Evolutionary conservation across 371 early-diverging fungal species (phyloP).

Genomic region (Mortierella sp.): DNA sequence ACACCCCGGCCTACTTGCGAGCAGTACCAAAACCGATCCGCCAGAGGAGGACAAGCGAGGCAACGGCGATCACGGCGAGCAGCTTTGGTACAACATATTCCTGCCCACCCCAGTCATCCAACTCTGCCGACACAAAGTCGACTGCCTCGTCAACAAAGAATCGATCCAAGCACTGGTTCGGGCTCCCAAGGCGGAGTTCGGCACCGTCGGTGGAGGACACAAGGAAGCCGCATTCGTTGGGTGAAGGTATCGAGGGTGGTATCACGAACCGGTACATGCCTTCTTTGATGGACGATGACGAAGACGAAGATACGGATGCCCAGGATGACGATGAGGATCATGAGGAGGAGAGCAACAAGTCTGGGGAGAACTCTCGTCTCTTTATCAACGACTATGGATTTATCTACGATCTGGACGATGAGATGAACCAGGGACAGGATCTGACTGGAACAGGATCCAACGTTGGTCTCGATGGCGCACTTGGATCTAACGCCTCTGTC

Average conservation of each 20-base stretch:
- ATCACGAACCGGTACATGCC: slow-evolving; percentile 20
- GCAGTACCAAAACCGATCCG: slow-evolving; percentile 7
- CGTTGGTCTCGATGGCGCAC: slow-evolving; percentile 27
- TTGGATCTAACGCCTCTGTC: slow-evolving; percentile 24
- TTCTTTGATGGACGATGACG: slow-evolving; percentile 22
- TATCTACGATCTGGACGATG: slow-evolving; percentile 59
- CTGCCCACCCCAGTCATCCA: slow-evolving; percentile 1
- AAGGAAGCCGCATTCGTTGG: slow-evolving; percentile 41
- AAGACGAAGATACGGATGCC: slow-evolving; percentile 27
- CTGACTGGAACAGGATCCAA: slow-evolving; percentile 47
- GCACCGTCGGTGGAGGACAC: slow-evolving; percentile 24
- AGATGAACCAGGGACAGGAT: slow-evolving; percentile 53
- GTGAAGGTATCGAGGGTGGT: slow-evolving; percentile 48
- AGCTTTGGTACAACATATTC: slow-evolving; percentile 20
- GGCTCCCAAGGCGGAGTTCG: slow-evolving; percentile 25
- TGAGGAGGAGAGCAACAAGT: slow-evolving; percentile 16
- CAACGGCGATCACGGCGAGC: slow-evolving; percentile 13
- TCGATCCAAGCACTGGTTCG: slow-evolving; percentile 43
- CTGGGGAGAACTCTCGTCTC: slow-evolving; percentile 23
- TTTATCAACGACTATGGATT: slow-evolving; percentile 65
- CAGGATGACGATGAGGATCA: slow-evolving; percentile 30
- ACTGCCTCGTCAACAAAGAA: slow-evolving; percentile 7
- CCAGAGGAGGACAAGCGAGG: slow-evolving; percentile 31
- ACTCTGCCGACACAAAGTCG: neutral
- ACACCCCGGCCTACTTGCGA: neutral